These are phyloP conservation scores for Ganoderma sp. DNA, from an alignment of 1,284 basidiomycete genomes.

Conservation along the genomic window DNA sequence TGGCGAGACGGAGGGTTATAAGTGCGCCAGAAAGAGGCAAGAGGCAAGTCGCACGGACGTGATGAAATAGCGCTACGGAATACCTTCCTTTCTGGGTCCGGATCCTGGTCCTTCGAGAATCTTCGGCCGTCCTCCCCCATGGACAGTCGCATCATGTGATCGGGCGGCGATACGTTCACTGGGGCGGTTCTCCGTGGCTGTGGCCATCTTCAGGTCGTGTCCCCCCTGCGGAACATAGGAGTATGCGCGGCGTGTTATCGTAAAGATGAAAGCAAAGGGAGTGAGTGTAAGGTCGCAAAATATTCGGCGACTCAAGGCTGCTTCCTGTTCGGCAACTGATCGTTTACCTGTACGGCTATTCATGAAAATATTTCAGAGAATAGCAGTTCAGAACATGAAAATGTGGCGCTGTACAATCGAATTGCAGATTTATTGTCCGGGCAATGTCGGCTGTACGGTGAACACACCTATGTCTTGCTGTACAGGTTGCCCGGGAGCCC, in stretches of 20 bases:
- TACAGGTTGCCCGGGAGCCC: too few species aligned
- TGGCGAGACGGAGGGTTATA: conserved; percentile 1
- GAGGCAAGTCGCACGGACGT: not conserved
- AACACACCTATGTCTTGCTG: not conserved
- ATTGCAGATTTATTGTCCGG: not conserved
- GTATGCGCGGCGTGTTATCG: not conserved
- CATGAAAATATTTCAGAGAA: not conserved
- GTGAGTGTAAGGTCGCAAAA: not conserved
- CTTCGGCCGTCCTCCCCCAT: conserved; percentile 1
- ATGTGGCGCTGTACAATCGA: not conserved
- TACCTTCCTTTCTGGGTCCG: conserved; percentile 7
- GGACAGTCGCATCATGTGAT: not conserved
- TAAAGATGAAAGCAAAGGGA: not conserved
- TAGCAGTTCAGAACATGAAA: not conserved
- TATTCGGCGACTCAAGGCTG: not conserved
- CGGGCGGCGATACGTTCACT: not conserved
- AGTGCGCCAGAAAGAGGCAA: conserved; percentile 7
- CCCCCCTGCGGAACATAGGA: not conserved
- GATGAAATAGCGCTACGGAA: not conserved
- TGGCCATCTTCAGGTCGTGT: not conserved
- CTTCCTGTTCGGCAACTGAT: not conserved
- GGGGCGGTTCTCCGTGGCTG: not conserved
- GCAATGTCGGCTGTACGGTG: not conserved
- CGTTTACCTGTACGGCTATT: not conserved
- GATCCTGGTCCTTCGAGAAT: conserved; percentile 2